A percentile compares a stretch with the other conserved stretches of the same genome.
phyloP scores from a whole-genome alignment of 306 rosid species.

The Malus sieversii region DNA sequence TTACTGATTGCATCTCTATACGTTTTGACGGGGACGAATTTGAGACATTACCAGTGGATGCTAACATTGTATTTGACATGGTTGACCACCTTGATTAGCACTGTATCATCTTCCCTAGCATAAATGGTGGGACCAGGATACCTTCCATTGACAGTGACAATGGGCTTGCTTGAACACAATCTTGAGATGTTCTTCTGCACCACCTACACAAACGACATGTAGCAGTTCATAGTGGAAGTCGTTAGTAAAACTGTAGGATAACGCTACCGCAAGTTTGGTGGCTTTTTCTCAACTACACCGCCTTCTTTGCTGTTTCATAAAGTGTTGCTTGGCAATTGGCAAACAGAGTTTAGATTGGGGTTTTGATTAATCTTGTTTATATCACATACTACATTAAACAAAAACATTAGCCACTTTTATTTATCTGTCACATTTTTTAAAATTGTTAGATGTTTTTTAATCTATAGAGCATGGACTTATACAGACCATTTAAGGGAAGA shows the following conservation, averaged over 20 bases:
- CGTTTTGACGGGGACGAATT: too few relatives aligned
- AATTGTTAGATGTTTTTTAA: not conserved
- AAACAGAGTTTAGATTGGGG: not conserved
- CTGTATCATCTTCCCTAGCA: constrained; percentile 46
- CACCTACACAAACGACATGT: constrained; percentile 19
- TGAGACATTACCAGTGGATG: constrained; percentile 63
- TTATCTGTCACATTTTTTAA: not conserved
- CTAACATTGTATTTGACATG: constrained; percentile 79
- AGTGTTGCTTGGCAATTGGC: too few relatives aligned
- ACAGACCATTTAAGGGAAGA: rapidly evolving
- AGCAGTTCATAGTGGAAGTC: not conserved
- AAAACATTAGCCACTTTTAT: not conserved
- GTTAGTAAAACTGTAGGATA: not conserved
- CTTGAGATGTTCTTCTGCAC: constrained; percentile 35
- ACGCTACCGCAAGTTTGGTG: not conserved
- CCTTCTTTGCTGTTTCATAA: not conserved
- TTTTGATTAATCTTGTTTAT: not conserved
- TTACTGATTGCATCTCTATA: not conserved
- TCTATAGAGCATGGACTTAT: too few relatives aligned
- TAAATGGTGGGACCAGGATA: constrained; percentile 51
- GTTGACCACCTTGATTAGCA: constrained; percentile 49
- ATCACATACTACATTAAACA: not conserved
- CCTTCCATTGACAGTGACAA: constrained; percentile 45
- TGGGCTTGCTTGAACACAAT: constrained; percentile 43
- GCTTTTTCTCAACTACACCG: not conserved